A percentile compares a stretch with the other conserved stretches of the same genome.
Conservation (phyloP, 192 early-diverging fungal species). For the Cetraspora pellucida region DNA sequence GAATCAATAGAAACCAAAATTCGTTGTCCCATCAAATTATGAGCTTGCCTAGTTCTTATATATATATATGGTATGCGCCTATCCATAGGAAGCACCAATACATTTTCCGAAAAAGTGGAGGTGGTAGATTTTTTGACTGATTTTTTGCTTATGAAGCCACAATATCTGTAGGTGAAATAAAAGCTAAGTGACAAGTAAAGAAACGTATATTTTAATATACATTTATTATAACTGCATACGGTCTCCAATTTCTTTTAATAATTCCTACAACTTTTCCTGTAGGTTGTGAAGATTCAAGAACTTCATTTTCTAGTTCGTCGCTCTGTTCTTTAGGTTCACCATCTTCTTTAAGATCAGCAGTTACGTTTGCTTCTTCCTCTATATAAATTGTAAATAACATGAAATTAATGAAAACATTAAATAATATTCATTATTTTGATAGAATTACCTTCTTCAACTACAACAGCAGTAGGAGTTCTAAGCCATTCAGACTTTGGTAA, state of each 20-base stretch:
- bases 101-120: slow-evolving; percentile 64
- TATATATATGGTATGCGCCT: slow-evolving; percentile 90
- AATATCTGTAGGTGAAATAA: slow-evolving; percentile 50
- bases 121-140: slow-evolving; percentile 59
- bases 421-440: slow-evolving; percentile 58
- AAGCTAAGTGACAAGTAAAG: neutral
- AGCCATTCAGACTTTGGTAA: slow-evolving; percentile 88
- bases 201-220: neutral
- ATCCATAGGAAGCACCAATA: slow-evolving; percentile 91
- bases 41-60: slow-evolving; percentile 89
- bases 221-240: slow-evolving; percentile 40
- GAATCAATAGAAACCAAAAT: slow-evolving; percentile 93
- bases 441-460: slow-evolving; percentile 75
- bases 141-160: slow-evolving; percentile 85
- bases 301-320: slow-evolving; percentile 68
- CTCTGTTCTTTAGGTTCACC: slow-evolving; percentile 66
- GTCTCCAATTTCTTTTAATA: slow-evolving; percentile 93
- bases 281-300: slow-evolving; percentile 56
- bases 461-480: slow-evolving; percentile 65
- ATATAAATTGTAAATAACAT: slow-evolving; percentile 22
- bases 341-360: slow-evolving; percentile 54
- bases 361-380: slow-evolving; percentile 41
- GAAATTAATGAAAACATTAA: neutral
- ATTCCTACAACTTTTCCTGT: slow-evolving; percentile 89
- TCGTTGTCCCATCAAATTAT: slow-evolving; percentile 74